A percentile compares a stretch with the other conserved stretches of the same genome.
phyloP scores from a whole-genome alignment of 768 basidiomycete species.

The Suillus hirtellus region DNA sequence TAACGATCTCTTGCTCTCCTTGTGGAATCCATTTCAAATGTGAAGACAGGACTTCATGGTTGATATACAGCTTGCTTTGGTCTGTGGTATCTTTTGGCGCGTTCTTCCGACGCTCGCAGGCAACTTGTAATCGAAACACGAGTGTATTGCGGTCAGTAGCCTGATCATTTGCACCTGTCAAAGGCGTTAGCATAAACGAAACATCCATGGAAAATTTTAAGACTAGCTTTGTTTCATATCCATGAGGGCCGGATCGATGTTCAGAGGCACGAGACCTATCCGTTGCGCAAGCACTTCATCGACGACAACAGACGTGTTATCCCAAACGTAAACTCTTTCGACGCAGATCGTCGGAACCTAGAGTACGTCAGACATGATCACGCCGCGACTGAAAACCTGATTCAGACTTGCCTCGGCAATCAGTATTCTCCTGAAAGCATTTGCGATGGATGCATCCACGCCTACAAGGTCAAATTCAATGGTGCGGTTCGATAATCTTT shows the following conservation, averaged over 20 bases:
- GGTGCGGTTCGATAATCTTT: slow-evolving; percentile 76
- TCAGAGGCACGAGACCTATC: slow-evolving; percentile 88
- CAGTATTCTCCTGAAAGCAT: slow-evolving; percentile 88
- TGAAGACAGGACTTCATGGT: slow-evolving; percentile 66
- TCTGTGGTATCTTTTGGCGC: slow-evolving; percentile 54
- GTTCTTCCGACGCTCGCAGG: slow-evolving; percentile 62
- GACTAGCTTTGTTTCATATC: slow-evolving; percentile 49
- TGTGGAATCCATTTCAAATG: slow-evolving; percentile 78
- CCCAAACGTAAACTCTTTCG: slow-evolving; percentile 89
- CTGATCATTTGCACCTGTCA: slow-evolving; percentile 45
- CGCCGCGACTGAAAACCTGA: neutral
- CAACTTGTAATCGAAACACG: slow-evolving; percentile 75
- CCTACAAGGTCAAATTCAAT: slow-evolving; percentile 96
- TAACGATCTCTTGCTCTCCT: slow-evolving; percentile 73
- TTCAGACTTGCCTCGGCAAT: slow-evolving; percentile 78
- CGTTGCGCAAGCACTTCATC: slow-evolving; percentile 94
- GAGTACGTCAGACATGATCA: slow-evolving; percentile 4
- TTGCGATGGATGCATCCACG: slow-evolving; percentile 94
- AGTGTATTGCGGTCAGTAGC: slow-evolving; percentile 90
- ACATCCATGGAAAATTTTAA: neutral
- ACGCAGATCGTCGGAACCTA: slow-evolving; percentile 92
- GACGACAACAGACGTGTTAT: slow-evolving; percentile 91
- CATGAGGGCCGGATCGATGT: slow-evolving; percentile 77
- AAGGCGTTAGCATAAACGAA: neutral
- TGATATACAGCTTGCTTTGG: slow-evolving; percentile 65